Evolutionary conservation across 495 filamentous ascomycete genomes (phyloP).

Genomic region (Apodospora peruviana): DNA sequence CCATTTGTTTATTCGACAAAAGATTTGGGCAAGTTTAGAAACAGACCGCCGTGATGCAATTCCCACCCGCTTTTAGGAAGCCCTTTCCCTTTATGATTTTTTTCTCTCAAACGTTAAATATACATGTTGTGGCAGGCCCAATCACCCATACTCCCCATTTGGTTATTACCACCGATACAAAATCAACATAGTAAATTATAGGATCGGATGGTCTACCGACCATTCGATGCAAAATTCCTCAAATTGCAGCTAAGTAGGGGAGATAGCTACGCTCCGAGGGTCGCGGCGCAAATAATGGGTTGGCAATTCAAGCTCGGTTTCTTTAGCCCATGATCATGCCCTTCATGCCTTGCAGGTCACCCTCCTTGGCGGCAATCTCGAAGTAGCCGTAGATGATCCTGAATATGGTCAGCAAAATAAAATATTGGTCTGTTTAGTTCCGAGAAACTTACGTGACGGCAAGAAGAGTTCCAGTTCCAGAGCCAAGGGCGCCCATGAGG

Average conservation of each 20-base stretch:
- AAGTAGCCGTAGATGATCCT: slow-evolving; percentile 99
- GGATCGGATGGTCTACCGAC: no score
- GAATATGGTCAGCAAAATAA: slow-evolving; percentile 19
- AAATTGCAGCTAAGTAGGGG: no score
- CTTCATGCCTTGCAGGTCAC: slow-evolving; percentile 87
- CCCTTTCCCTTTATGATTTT: slow-evolving; percentile 17
- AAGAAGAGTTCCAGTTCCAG: slow-evolving; percentile 94
- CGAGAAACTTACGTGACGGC: slow-evolving; percentile 94
- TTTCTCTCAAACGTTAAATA: slow-evolving; percentile 19
- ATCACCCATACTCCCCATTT: slow-evolving; percentile 10
- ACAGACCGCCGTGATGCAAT: slow-evolving; percentile 17
- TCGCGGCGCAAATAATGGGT: no score
- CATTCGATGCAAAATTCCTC: no score
- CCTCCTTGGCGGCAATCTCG: slow-evolving; percentile 97
- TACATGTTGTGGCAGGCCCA: no score
- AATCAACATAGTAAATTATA: slow-evolving; percentile 19
- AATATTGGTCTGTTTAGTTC: background rate
- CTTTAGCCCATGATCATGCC: slow-evolving; percentile 72
- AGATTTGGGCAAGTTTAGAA: slow-evolving; percentile 4
- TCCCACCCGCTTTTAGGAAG: slow-evolving; percentile 15
- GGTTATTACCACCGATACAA: slow-evolving; percentile 14
- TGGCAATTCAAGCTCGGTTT: background rate
- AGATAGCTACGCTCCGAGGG: no score
- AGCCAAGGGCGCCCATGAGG: slow-evolving; percentile 92
- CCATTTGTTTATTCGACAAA: background rate